phyloP scores from a whole-genome alignment of 306 rosid species.

The Rosa persica region DNA sequence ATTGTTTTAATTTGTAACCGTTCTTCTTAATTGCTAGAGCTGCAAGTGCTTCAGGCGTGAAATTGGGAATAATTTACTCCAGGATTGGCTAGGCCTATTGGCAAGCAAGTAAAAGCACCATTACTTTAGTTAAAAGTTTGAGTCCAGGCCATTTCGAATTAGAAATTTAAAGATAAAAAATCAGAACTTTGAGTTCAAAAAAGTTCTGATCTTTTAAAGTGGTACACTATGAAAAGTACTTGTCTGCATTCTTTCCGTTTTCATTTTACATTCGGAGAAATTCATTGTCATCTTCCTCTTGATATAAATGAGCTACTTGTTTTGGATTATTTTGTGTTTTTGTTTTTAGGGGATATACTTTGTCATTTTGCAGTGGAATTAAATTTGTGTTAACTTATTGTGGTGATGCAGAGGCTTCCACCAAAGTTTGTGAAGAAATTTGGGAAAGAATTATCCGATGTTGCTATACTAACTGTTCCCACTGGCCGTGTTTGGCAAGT shows the following conservation, averaged over 20 bases:
- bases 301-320: background rate
- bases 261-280: background rate
- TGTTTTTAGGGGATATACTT: background rate
- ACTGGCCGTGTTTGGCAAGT: slow-evolving; percentile 23
- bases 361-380: background rate
- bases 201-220: too few species aligned
- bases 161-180: too few species aligned
- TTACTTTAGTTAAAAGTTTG: background rate
- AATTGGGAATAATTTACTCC: background rate
- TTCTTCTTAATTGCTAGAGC: too few species aligned
- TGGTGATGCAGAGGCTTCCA: slow-evolving; percentile 21
- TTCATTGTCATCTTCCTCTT: background rate
- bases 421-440: slow-evolving; percentile 7
- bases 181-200: too few species aligned
- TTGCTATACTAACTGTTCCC: slow-evolving; percentile 13
- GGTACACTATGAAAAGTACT: background rate
- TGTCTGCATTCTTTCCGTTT: background rate
- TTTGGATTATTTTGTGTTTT: background rate
- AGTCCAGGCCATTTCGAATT: background rate
- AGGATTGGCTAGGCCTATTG: background rate
- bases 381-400: background rate
- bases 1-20: too few species aligned
- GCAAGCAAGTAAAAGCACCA: too few species aligned
- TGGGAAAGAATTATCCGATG: slow-evolving; percentile 13
- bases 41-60: background rate